Evolutionary conservation across 768 basidiomycete species (phyloP).

Genomic region (Lentinula boryana): DNA sequence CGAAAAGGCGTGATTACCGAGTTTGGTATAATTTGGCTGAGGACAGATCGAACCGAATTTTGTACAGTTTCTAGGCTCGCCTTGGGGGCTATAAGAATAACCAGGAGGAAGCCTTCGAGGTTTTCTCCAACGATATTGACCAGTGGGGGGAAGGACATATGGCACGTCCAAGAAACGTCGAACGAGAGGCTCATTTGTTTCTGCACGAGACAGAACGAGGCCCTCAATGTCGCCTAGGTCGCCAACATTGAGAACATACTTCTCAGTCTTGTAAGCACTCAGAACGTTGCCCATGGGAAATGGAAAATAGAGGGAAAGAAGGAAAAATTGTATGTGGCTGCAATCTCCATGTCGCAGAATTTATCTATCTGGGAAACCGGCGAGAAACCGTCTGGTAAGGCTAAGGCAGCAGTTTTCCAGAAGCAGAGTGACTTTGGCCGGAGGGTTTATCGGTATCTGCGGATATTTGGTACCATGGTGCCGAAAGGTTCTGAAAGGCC

Average conservation of each 20-base stretch:
- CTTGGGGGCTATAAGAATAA: background rate
- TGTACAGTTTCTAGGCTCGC: constrained; percentile 4
- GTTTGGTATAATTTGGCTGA: constrained; percentile 5
- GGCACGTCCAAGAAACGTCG: constrained; percentile 5
- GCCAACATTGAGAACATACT: background rate
- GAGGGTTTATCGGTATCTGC: background rate
- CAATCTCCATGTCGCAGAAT: background rate
- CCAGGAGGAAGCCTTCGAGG: background rate
- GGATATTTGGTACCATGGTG: background rate
- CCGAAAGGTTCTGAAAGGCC: background rate
- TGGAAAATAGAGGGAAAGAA: background rate
- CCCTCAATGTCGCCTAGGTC: background rate
- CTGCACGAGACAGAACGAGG: constrained; percentile 1
- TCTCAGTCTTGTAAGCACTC: background rate
- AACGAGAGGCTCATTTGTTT: background rate
- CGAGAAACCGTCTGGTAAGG: background rate
- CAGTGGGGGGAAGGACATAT: constrained; percentile 6
- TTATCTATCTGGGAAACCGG: background rate
- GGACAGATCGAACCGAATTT: constrained; percentile 6
- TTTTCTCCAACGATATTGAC: constrained; percentile 6
- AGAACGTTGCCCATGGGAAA: constrained; percentile 17
- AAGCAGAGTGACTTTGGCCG: background rate
- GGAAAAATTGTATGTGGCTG: background rate
- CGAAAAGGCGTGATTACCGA: background rate
- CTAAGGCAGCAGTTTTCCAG: background rate